Evolutionary conservation across 1,284 basidiomycete genomes (phyloP).

Genomic region (Cryptococcus jaspeensis): DNA sequence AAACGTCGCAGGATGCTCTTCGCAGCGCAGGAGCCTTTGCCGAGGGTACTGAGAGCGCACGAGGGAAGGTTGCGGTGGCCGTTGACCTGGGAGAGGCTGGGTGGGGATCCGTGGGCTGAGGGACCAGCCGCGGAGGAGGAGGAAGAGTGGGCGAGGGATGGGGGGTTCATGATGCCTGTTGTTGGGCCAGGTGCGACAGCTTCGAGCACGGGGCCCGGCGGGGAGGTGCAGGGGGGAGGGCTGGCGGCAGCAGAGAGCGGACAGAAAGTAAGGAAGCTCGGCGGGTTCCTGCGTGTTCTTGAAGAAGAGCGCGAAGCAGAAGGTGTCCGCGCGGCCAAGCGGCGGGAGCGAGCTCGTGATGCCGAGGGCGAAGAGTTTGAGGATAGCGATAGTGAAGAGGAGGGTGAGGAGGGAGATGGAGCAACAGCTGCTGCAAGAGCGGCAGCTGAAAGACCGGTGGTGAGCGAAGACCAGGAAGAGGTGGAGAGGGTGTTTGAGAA

Average conservation of each 20-base stretch:
- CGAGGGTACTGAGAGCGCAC: slow-evolving; percentile 21
- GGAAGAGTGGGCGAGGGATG: slow-evolving; percentile 31
- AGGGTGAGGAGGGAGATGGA: slow-evolving; percentile 6
- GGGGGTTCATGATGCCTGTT: slow-evolving; percentile 22
- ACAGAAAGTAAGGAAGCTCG: slow-evolving; percentile 46
- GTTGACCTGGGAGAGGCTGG: slow-evolving; percentile 47
- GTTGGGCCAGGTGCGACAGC: no score
- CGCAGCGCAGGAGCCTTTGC: slow-evolving; percentile 8
- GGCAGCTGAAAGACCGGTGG: slow-evolving; percentile 2
- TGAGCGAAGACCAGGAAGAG: slow-evolving; percentile 31
- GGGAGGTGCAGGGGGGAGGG: no score
- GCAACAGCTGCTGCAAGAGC: not conserved
- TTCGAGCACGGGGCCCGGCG: no score
- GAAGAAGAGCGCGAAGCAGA: slow-evolving; percentile 47
- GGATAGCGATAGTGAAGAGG: slow-evolving; percentile 39
- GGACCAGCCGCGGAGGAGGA: slow-evolving; percentile 28
- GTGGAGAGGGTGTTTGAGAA: slow-evolving; percentile 42
- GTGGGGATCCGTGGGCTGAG: slow-evolving; percentile 26
- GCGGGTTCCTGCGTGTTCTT: slow-evolving; percentile 40
- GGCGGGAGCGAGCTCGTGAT: slow-evolving; percentile 36
- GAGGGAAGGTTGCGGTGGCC: slow-evolving; percentile 45
- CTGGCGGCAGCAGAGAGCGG: slow-evolving; percentile 4
- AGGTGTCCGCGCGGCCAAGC: slow-evolving; percentile 31
- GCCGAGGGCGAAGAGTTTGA: slow-evolving; percentile 45
- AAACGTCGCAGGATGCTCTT: slow-evolving; percentile 34